Evolutionary conservation across 345 rosid genomes (phyloP).

Genomic region (Iberis pinnata): DNA sequence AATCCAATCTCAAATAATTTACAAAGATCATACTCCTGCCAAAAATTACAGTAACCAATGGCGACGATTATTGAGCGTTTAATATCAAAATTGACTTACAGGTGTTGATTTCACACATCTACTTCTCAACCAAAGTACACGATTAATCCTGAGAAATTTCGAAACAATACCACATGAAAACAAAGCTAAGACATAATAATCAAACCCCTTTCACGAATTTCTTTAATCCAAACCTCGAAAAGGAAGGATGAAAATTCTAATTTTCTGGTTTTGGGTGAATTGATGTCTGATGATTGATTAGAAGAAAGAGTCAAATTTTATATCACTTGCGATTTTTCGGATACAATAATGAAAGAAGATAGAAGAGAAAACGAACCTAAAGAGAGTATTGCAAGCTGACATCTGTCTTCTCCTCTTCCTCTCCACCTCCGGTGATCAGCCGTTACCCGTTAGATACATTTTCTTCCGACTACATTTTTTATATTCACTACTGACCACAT

Average conservation of each 20-base stretch:
- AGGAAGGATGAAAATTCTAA: no score
- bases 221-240: no score
- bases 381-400: conserved; percentile 20
- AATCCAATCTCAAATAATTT: conserved; percentile 3
- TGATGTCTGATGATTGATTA: no score
- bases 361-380: conserved; percentile 16
- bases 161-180: background rate
- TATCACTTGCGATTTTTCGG: background rate
- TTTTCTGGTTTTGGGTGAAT: no score
- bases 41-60: background rate
- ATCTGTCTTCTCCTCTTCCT: conserved; percentile 8
- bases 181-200: background rate
- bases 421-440: conserved; percentile 14
- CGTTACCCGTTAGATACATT: background rate
- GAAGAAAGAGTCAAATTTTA: conserved; percentile 15
- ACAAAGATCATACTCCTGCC: background rate
- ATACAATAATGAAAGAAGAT: background rate
- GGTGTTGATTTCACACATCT: conserved; percentile 30
- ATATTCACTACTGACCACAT: conserved; percentile 14
- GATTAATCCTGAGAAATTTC: conserved; percentile 42
- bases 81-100: conserved; percentile 21
- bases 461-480: background rate
- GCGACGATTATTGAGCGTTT: background rate
- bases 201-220: background rate
- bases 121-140: conserved; percentile 32